These are phyloP conservation scores for Diplodia mutila DNA, from an alignment of 2,329 filamentous ascomycete species.

Conservation along the genomic window DNA sequence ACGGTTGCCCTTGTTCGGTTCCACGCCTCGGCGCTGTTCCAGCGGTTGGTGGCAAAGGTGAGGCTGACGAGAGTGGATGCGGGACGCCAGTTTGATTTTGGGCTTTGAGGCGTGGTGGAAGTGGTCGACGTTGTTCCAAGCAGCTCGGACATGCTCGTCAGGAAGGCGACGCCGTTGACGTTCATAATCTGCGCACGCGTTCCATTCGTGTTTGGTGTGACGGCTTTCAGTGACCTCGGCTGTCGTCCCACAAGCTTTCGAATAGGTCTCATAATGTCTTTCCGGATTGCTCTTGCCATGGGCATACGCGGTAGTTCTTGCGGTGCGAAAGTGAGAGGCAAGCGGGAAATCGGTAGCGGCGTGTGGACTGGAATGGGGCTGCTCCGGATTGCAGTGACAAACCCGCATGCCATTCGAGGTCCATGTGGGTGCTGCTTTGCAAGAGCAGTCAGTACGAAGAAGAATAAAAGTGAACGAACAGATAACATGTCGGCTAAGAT, in stretches of 20 bases:
- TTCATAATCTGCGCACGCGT: no score
- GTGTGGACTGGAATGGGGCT: neutral
- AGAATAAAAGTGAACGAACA: neutral
- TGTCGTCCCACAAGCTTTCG: no score
- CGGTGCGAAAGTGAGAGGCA: no score
- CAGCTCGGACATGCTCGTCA: no score
- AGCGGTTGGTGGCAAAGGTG: no score
- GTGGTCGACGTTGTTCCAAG: neutral
- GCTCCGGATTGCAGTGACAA: neutral
- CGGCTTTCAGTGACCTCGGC: no score
- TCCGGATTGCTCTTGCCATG: no score
- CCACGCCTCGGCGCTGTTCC: neutral
- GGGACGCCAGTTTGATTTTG: neutral
- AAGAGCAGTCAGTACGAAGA: neutral
- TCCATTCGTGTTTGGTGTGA: no score
- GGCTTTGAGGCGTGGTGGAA: neutral
- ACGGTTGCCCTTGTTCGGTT: neutral
- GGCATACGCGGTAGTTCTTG: no score
- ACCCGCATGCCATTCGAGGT: neutral
- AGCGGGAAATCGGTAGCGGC: no score
- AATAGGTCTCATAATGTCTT: no score
- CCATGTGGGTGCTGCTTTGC: neutral
- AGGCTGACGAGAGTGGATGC: neutral
- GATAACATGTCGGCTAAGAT: neutral
- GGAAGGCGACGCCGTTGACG: no score